Conservation (phyloP, 2,329 filamentous ascomycete species). For the Ophiostoma australiae region DNA sequence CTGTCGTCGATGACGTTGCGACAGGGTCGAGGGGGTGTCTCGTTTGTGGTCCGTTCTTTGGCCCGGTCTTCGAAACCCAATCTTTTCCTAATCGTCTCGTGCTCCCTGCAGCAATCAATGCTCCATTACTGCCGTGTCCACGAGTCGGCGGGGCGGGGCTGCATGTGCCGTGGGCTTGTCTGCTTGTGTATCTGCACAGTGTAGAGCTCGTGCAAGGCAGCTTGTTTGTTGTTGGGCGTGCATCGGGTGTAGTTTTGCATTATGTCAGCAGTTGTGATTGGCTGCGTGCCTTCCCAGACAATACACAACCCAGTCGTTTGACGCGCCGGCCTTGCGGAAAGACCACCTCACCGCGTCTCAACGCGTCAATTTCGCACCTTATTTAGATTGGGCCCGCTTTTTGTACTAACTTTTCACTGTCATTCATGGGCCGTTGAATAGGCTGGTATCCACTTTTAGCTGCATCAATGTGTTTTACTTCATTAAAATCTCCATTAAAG, state of each 20-base stretch:
- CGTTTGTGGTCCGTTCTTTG: background rate
- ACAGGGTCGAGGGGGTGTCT: background rate
- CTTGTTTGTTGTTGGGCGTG: slow-evolving; percentile 7
- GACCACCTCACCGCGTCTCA: slow-evolving; percentile 10
- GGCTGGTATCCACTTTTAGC: slow-evolving; percentile 22
- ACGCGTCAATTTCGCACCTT: slow-evolving; percentile 27
- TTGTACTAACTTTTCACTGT: background rate
- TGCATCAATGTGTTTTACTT: slow-evolving; percentile 14
- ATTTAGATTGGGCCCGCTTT: background rate
- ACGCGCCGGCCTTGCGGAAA: slow-evolving; percentile 10
- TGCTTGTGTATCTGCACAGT: background rate
- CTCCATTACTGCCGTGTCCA: slow-evolving; percentile 4
- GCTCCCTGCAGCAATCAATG: slow-evolving; percentile 14
- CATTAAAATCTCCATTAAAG: background rate
- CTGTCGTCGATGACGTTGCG: background rate
- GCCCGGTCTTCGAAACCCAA: background rate
- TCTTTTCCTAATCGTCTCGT: background rate
- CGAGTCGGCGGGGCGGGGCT: slow-evolving; percentile 11
- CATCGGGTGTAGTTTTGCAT: background rate
- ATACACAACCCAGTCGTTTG: background rate
- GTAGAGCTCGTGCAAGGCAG: background rate
- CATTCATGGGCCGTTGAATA: slow-evolving; percentile 12
- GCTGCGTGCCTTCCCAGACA: background rate
- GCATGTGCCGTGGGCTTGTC: slow-evolving; percentile 7
- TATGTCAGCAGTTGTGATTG: slow-evolving; percentile 21